Conservation (phyloP, 148 eudicot species). For the Tetragonia tetragonoides region DNA sequence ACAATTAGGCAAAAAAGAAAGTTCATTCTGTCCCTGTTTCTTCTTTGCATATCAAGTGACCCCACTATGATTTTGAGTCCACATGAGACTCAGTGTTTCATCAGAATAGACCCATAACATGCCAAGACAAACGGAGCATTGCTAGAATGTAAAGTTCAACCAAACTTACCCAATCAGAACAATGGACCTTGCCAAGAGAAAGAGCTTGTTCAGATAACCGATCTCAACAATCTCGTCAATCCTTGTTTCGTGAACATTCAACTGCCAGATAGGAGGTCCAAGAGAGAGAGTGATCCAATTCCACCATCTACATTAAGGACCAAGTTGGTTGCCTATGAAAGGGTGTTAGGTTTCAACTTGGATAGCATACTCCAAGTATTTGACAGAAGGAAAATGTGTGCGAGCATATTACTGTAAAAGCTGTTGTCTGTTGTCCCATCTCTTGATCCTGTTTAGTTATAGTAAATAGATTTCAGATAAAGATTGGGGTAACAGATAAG, state of each 20-base stretch:
- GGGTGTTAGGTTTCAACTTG: conserved; percentile 90
- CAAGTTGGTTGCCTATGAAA: conserved; percentile 90
- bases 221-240: conserved; percentile 89
- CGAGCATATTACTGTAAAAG: conserved; percentile 80
- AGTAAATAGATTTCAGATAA: conserved; percentile 7
- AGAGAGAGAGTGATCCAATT: conserved; percentile 75
- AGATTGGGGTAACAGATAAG: background rate
- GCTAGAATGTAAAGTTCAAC: background rate
- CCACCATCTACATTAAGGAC: conserved; percentile 95
- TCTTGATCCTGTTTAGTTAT: conserved; percentile 68
- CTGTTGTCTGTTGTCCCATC: conserved; percentile 94
- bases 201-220: conserved; percentile 92
- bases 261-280: conserved; percentile 95
- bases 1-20: too few species aligned
- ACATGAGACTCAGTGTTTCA: background rate
- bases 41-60: too few species aligned
- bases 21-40: too few species aligned
- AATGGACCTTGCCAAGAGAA: conserved; percentile 87
- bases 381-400: conserved; percentile 83
- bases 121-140: background rate
- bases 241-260: conserved; percentile 92
- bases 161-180: conserved; percentile 92
- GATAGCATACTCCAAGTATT: conserved; percentile 98
- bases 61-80: background rate
- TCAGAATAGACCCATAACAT: background rate